Base-by-base conservation (phyloP, 2,329 filamentous ascomycete genomes). In the Rugonectria rugulosa region DNA sequence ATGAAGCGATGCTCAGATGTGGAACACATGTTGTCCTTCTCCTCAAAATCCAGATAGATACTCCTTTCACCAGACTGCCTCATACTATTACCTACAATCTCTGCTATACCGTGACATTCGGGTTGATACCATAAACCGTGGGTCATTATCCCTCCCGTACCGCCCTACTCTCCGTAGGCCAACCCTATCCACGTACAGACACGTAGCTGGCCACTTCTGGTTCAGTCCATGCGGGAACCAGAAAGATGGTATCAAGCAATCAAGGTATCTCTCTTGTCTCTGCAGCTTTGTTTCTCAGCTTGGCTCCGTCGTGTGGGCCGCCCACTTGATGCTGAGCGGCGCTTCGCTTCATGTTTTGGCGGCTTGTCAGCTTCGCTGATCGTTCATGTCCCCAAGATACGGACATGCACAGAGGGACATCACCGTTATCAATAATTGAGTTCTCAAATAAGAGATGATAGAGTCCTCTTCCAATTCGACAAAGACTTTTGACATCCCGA, bases 61-160 rank as follows among this genome's bases (percentile, higher is more conserved):
- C n/a, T n/a, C n/a, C n/a, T n/a, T n/a, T n/a, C n/a, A n/a, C n/a
- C n/a, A 36, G 32, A 15, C 32, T 38, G 19, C 8, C 20, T 12
- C 12, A 26, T 19, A 5, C 8, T 24, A 12, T 23, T 24, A 3
- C n/a, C n/a, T n/a, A n/a, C 24, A 14, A 14, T 7, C 37, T 40
- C 7, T n/a, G 20, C 19, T 3, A 23, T 23, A 11, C 32, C 11
- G 21, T 40, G 11, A 24, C 37, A 23, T 42, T 42, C 41, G 41
- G 21, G 14, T 23, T 40, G 32, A 40, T 40, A 42, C 38, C 48
- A 51, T 51, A 40, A 51, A 51, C 48, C 48, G 48, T 51, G 48
- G 47, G 48, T 51, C 48, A 20, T 24, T 6, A 21, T 36, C 27
- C 47, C 29, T 44, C 23, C 36, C 7, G 23, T 40, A 19, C 12